A percentile compares a stretch with the other conserved stretches of the same genome.
Conservation (phyloP, 345 rosid species). For the Rhodomyrtus tomentosa region DNA sequence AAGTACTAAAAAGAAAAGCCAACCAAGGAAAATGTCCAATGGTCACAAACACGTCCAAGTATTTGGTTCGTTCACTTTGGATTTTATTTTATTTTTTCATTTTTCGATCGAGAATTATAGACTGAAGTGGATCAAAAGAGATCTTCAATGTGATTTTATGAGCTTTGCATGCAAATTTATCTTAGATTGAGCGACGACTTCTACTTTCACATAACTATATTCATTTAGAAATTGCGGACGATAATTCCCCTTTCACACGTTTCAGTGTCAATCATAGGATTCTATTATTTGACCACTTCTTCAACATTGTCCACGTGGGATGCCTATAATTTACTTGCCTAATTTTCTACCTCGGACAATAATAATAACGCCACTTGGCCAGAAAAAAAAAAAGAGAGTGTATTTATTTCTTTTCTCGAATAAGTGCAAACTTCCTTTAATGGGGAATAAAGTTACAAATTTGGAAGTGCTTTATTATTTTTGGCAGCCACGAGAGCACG, state of each 20-base stretch:
- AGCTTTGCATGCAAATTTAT: neutral
- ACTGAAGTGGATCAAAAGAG: accelerated
- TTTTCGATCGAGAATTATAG: neutral
- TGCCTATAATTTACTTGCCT: neutral
- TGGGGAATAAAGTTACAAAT: neutral
- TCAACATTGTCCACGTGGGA: neutral
- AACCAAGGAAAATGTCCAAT: neutral
- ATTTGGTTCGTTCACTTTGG: neutral
- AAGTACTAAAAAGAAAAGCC: neutral
- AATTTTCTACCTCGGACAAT: neutral
- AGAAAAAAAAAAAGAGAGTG: neutral
- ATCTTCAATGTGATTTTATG: neutral
- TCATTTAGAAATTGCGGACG: neutral
- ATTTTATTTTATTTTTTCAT: neutral
- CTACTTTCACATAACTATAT: too few species aligned
- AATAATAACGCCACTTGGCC: neutral
- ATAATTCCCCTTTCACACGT: neutral
- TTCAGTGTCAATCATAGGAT: neutral
- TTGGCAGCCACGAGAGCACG: neutral
- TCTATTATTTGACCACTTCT: neutral
- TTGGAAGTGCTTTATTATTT: neutral
- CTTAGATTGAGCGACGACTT: neutral
- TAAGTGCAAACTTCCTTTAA: neutral
- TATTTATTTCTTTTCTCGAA: neutral
- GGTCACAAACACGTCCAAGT: neutral